Evolutionary conservation across 2,329 filamentous ascomycete genomes (phyloP), one percentile per base, ranked within the genome.

Genomic region (Gremmenia infestans): DNA sequence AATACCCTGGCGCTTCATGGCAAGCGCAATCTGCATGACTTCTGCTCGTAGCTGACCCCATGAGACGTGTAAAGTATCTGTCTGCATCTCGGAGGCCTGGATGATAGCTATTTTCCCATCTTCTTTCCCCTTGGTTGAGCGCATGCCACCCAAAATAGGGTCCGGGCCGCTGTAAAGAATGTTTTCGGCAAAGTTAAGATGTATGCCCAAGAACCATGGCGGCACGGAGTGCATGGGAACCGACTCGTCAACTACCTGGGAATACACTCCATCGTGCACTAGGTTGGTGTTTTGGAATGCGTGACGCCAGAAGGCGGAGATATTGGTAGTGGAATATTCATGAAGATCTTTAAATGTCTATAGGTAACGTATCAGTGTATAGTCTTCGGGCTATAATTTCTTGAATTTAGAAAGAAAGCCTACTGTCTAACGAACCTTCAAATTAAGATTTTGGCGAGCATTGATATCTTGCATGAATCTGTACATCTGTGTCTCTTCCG

Each of bases 171-270:
- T 79, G 73, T 82, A 92, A 25, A 95, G 81, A 25, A 91, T 72
- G 67, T 94, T 95, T 72, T 95, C 89, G 5, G 89, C 86, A 68
- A 86, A 93, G 66, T 91, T 95, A 63, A 94, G 71, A 5, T 76
- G 72, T 1, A 91, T 78, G 32, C 90, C 90, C 1, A 82, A 74
- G 70, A 94, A 95, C 90, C 90, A 95, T 42, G 76, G 73, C 0
- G 90, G 90, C 5, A 93, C 78, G n/a, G 77, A 75, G 57, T 90
- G 85, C 70, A 95, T 89, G 1, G 85, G 82, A 1, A 80, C 77
- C 0, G 74, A 76, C 64, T 89, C 85, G 67, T 95, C 88, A 3
- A 94, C 85, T 1, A 87, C 82, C 9, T 67, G 71, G 0, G 71
- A 72, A 65, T 81, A 83, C 3, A 70, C 72, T 28, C 88, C 88